Evolutionary conservation across 164 flowering plant species (phyloP), one percentile per base, ranked within the genome.

Genomic region (Vitis riparia): DNA sequence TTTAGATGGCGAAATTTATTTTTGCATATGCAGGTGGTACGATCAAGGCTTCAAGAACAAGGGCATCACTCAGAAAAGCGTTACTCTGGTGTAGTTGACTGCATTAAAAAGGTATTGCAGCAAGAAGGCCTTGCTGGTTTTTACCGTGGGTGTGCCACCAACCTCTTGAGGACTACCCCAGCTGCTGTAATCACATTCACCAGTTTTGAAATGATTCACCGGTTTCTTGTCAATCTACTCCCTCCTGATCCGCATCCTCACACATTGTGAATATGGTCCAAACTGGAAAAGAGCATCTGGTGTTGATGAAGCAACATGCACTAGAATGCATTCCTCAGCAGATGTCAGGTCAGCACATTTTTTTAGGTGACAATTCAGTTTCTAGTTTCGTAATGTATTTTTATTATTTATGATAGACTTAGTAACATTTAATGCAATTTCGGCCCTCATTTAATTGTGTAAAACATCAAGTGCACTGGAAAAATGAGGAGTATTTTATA

Each of bases 161-260:
- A 93, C 76, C 87, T 96, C 62, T 64, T 93, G 16, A 85, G 99
- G 78, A 96, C 98, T 3, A 90, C 97, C 2, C 98, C 97, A 8
- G 95, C 97, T 68, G 99, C 99, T 61, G 93, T 90, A 11, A 96
- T 96, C 37, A 93, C 99, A 59, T 96, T 96, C 69, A 93, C 99
- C 64, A 96, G 99, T 80, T 96, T 93, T 73, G 98, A 96, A 81
- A 91, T 96, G 97, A 91, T 93, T 74, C 95, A 89, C 70, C 85
- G 92, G 11, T 93, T 83, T 75, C 89, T 93, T n/a, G 71, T 85
- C 57, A 75, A 71, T 12, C 11, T 70, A 49, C 79, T 79, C 68
- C 87, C 85, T 65, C 83, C 88, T 23, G 90, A 86, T 68, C 76
- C 91, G 55, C 90, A 84, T 0, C 78, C 83, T 61, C 91, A 84